Conservation (phyloP, 345 rosid species). For the Limnanthes douglasii region DNA sequence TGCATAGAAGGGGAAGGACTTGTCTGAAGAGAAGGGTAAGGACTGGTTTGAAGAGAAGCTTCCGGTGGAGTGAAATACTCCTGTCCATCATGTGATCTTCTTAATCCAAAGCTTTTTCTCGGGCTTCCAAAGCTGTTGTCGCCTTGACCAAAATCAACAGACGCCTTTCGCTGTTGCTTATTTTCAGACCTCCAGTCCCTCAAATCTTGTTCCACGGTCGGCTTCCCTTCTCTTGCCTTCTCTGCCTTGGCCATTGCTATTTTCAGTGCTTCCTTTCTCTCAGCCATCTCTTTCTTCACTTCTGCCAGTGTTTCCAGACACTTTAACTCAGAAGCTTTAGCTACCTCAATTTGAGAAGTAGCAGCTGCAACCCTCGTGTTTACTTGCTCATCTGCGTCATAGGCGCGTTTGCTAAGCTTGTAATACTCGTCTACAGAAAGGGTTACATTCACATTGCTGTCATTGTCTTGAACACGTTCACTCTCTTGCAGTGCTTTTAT, state of each 20-base stretch:
- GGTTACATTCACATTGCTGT: conserved; percentile 38
- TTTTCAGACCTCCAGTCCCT: conserved; percentile 83
- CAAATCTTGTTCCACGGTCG: conserved; percentile 72
- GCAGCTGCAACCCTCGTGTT: conserved; percentile 62
- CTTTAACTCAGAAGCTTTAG: conserved; percentile 48
- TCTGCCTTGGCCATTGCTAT: conserved; percentile 66
- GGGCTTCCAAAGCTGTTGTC: conserved; percentile 16
- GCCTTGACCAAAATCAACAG: conserved; percentile 17
- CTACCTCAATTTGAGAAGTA: conserved; percentile 55
- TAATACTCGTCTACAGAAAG: conserved; percentile 86
- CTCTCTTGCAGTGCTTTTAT: conserved; percentile 81
- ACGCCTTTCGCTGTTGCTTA: conserved; percentile 51
- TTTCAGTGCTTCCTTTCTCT: conserved; percentile 50
- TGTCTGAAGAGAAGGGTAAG: no score
- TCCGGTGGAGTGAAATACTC: conserved; percentile 5
- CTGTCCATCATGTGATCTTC: conserved; percentile 12
- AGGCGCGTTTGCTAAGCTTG: conserved; percentile 70
- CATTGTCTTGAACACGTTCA: conserved; percentile 22
- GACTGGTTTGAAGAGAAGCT: no score
- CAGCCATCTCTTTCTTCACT: conserved; percentile 42
- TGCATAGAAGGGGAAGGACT: conserved; percentile 13
- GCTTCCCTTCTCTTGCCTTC: conserved; percentile 68
- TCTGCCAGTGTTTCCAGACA: conserved; percentile 49
- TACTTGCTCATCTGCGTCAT: conserved; percentile 70
- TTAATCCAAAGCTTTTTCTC: conserved; percentile 16